Evolutionary conservation across 139 green algal species (phyloP).

Genomic region (Raphidocelis subcapitata): DNA sequence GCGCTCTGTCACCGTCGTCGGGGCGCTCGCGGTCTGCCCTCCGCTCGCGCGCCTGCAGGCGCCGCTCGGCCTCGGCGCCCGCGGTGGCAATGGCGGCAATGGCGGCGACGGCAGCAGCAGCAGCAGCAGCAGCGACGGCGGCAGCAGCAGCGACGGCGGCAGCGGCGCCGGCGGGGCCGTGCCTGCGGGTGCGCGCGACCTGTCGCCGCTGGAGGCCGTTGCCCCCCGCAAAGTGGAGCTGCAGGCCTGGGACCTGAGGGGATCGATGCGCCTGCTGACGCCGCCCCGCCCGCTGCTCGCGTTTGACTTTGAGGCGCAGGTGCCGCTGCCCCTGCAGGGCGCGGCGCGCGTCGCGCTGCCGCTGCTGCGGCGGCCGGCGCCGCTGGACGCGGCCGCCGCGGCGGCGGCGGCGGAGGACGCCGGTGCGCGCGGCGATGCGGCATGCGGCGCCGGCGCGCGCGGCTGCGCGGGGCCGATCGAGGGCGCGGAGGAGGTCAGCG

Average conservation of each 20-base stretch:
- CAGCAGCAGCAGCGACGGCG: conserved; percentile 2
- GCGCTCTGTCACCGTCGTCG: too few relatives aligned
- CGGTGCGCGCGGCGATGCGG: neutral
- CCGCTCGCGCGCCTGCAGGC: too few relatives aligned
- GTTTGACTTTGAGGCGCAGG: conserved; percentile 19
- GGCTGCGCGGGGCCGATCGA: too few relatives aligned
- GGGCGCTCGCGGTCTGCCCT: too few relatives aligned
- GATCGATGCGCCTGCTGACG: conserved; percentile 12
- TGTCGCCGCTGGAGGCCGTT: conserved; percentile 20
- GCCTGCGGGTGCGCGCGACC: neutral
- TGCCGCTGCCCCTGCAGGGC: conserved; percentile 7
- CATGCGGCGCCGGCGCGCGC: neutral
- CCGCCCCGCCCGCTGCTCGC: conserved; percentile 5
- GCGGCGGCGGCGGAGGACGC: neutral
- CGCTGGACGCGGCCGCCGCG: neutral
- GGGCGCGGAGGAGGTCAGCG: neutral
- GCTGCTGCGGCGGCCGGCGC: neutral
- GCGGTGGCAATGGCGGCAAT: neutral
- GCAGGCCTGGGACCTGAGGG: conserved; percentile 8
- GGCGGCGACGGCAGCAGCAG: neutral
- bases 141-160: neutral
- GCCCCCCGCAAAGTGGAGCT: conserved; percentile 13
- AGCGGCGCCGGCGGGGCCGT: neutral
- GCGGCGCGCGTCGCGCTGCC: neutral
- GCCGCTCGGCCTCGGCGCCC: conserved; percentile 1